Evolutionary conservation across 169 alveolate species (phyloP), one percentile per base, ranked within the genome.

Genomic region (Plasmodium adleri): DNA sequence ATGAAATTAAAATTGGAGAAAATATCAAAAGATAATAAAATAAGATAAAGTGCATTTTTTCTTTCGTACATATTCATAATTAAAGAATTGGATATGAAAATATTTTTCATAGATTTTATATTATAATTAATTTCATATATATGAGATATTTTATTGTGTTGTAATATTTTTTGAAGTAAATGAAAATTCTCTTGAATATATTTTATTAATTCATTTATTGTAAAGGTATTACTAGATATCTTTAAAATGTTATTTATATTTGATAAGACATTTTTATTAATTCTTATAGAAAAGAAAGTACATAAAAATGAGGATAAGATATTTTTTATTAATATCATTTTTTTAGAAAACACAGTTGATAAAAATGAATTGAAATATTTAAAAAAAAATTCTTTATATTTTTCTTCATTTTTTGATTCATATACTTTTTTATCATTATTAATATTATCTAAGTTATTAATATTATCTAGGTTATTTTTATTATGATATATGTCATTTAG

Each of bases 231-330:
- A 2, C 24, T 56, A 10, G 72, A 60, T 3, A 68, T 67, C 56
- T 83, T 56, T 28, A 83, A 68, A 22, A 83, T 60, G 15, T 67
- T 67, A 28, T 72, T 62, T 20, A 68, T 67, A 12, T 56, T 62
- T 5, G 74, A 83, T 15, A 72, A 60, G 3, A 1, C 59, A 62
- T 68, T 83, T 56, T 72, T 83, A 43, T 39, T 22, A 26, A 59
- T 56, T 54, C 52, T 28, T 32, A 39, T 26, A 1, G 63, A 54
- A 28, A 83, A 83, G 15, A 83, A 54, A 1, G 32, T 67, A 15
- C 43, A 54, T 15, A 83, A 43, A 83, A 83, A 67, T n/a, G 85
- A 83, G 20, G 9, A 24, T 9, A 83, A 8, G 74, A 83, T 68
- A 50, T 83, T 67, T 56, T 83, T 83, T 9, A 26, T 54, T 68